A percentile compares a stretch with the other conserved stretches of the same genome.
phyloP scores from a whole-genome alignment of 768 basidiomycete species.

The Calocera viscosa region DNA sequence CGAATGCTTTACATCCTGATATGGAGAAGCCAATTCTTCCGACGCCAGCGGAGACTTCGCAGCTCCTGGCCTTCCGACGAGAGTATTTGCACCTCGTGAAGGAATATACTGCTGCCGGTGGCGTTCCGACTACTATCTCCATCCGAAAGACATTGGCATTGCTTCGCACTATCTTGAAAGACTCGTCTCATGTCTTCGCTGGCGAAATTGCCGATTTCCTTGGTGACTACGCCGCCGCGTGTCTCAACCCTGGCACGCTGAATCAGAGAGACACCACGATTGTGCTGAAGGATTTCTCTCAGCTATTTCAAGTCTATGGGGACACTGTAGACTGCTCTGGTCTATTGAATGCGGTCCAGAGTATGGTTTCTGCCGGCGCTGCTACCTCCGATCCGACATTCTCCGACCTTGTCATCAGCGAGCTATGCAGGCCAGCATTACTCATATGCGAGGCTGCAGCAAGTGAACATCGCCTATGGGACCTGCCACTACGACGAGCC shows the following conservation, averaged over 20 bases:
- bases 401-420: conserved; percentile 24
- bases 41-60: conserved; percentile 40
- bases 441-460: conserved; percentile 38
- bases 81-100: conserved; percentile 41
- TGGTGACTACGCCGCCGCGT: conserved; percentile 37
- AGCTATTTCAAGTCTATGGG: conserved; percentile 42
- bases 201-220: conserved; percentile 42
- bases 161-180: conserved; percentile 44
- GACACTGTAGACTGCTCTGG: conserved; percentile 44
- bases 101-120: conserved; percentile 19
- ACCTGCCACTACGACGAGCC: conserved; percentile 27
- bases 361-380: conserved; percentile 34
- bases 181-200: conserved; percentile 29
- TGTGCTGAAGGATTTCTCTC: conserved; percentile 44
- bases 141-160: conserved; percentile 35
- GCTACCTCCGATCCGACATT: conserved; percentile 46
- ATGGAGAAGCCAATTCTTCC: conserved; percentile 23
- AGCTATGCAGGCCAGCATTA: conserved; percentile 31
- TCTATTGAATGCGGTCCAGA: conserved; percentile 40
- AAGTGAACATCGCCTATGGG: conserved; percentile 32
- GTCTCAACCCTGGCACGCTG: conserved; percentile 36
- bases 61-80: conserved; percentile 45
- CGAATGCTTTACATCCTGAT: neutral
- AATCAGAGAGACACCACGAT: conserved; percentile 39
- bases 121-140: conserved; percentile 14